These are phyloP conservation scores for Spathaspora boniae DNA, from an alignment of 805 yeast genomes.

Conservation along the genomic window DNA sequence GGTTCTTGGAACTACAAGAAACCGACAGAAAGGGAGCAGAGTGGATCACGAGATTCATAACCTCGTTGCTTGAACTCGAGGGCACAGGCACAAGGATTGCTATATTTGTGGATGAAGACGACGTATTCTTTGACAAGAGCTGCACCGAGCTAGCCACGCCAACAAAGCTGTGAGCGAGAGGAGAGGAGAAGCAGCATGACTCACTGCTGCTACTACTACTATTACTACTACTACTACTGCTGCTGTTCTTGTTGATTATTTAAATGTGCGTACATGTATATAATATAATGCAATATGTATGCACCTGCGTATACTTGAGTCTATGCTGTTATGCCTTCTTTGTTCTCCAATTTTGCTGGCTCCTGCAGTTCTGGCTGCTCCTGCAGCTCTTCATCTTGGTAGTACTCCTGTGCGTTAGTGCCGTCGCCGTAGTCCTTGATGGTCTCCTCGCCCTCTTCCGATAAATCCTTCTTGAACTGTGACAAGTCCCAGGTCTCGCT, in stretches of 20 bases:
- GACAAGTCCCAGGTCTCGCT: constrained; percentile 57
- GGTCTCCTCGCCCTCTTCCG: constrained; percentile 43
- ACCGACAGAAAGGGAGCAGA: constrained; percentile 35
- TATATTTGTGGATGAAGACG: constrained; percentile 35
- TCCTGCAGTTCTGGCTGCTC: constrained; percentile 5
- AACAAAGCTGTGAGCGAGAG: constrained; percentile 5
- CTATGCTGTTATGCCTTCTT: constrained; percentile 3
- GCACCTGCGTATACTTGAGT: background rate
- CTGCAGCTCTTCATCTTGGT: constrained; percentile 11
- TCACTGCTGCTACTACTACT: too few relatives aligned
- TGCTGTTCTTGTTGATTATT: too few relatives aligned
- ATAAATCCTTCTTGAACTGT: constrained; percentile 52
- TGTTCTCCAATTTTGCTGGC: constrained; percentile 1
- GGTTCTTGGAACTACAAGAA: constrained; percentile 29
- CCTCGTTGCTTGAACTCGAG: constrained; percentile 25
- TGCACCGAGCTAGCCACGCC: constrained; percentile 10
- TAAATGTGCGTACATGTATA: constrained; percentile 1
- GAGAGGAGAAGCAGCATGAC: constrained; percentile 4
- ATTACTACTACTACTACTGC: too few relatives aligned
- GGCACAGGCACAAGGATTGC: constrained; percentile 25
- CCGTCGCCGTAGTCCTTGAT: constrained; percentile 79
- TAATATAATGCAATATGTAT: background rate
- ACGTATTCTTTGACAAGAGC: constrained; percentile 24
- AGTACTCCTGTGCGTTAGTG: constrained; percentile 24
- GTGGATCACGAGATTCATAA: constrained; percentile 34